Conservation (phyloP, 805 yeast genomes). For the Candida gorgasii region DNA sequence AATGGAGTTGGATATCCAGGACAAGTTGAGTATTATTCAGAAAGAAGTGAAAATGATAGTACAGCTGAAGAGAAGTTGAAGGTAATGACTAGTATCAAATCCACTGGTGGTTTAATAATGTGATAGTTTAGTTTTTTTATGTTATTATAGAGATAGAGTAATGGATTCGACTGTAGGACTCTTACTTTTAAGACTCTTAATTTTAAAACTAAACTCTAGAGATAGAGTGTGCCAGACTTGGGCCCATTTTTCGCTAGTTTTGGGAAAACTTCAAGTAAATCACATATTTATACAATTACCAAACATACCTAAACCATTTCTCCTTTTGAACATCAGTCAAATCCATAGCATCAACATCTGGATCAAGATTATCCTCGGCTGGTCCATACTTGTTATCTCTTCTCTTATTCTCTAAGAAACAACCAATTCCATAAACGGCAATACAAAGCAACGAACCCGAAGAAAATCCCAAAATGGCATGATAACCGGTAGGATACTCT, state of each 20-base stretch:
- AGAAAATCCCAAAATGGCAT: slow-evolving; percentile 53
- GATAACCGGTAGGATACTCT: slow-evolving; percentile 54
- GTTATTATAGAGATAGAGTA: too few relatives aligned
- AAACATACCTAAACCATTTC: slow-evolving; percentile 23
- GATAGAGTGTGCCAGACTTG: too few relatives aligned
- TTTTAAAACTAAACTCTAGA: too few relatives aligned
- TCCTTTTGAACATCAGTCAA: slow-evolving; percentile 60
- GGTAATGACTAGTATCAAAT: slow-evolving; percentile 17
- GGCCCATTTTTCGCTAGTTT: too few relatives aligned
- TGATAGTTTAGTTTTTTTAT: too few relatives aligned
- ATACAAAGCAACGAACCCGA: slow-evolving; percentile 43
- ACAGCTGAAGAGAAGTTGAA: slow-evolving; percentile 14
- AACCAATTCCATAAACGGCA: slow-evolving; percentile 42
- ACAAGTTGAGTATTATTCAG: slow-evolving; percentile 11
- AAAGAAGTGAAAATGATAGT: slow-evolving; percentile 12
- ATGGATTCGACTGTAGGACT: too few relatives aligned
- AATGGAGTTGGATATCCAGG: slow-evolving; percentile 17
- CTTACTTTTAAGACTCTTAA: too few relatives aligned
- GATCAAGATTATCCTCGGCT: slow-evolving; percentile 29
- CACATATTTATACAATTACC: too few relatives aligned
- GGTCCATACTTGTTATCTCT: slow-evolving; percentile 43
- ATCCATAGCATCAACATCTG: slow-evolving; percentile 47
- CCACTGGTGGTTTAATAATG: slow-evolving; percentile 16
- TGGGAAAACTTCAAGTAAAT: too few relatives aligned
- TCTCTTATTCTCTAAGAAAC: slow-evolving; percentile 50